Base-by-base conservation (phyloP, 768 basidiomycete genomes). In the Gymnopilus junonius region DNA sequence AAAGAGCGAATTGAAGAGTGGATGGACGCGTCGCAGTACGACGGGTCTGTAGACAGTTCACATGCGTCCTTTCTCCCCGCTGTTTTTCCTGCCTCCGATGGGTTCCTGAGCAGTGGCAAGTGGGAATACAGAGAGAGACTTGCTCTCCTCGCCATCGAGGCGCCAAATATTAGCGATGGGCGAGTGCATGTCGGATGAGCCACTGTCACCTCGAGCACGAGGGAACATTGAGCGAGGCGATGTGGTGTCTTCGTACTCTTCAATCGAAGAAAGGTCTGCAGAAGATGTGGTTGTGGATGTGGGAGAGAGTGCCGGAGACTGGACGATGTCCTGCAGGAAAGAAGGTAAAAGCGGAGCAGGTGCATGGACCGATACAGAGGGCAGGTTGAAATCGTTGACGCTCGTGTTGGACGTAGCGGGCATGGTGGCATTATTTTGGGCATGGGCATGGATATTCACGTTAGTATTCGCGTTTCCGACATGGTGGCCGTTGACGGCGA, bases 241-340 rank as follows among this genome's bases (percentile, higher is more conserved):
- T 4, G 69, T 50, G 17, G 74, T 59, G 15, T 82, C 82, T 20
- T 85, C 80, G 48, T 79, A 80, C 55, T 90, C 89, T 63, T 90
- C 89, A 17, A 86, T 76, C 2, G 87, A 88, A 3, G 87, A 87
- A 43, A 90, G 72, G 59, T 90, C 90, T 4, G 87, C 83, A 1
- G 88, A 89, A 6, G 86, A 88, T 8, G 88, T 82, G 15, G 86
- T 87, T 4, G 87, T 81, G 20, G 70, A 71, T 14, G 74, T 70
- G 1, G 89, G 85, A 5, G 90, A 89, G 51, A 85, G 74, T 10
- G 86, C 82, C n/a, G 88, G 88, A 0, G 87, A 85, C 69, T 87
- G 85, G 20, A 92, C 84, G 23, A 91, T 87, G 65, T 92, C 89
- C 69, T 91, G 88, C 65, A 93, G 73, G 77, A 92, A 93, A 8